Evolutionary conservation across 78 protist genomes (phyloP).

Genomic region (Dictyostelium capitatum): DNA sequence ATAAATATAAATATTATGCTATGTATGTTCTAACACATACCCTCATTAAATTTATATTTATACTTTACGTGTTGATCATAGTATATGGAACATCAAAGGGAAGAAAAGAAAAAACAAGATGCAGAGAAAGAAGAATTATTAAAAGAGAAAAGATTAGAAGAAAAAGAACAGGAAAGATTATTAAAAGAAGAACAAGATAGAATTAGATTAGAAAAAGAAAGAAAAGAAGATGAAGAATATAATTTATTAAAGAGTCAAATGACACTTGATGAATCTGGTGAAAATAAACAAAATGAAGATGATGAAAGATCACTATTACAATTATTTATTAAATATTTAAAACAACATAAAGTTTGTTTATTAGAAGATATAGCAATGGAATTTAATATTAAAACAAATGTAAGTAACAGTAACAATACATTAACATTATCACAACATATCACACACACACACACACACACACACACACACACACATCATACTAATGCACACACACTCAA

Average conservation of each 20-base stretch:
- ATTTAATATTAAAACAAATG: constrained; percentile 57
- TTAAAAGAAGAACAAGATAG: constrained; percentile 50
- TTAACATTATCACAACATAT: neutral
- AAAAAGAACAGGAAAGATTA: constrained; percentile 55
- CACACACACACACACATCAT: too few species aligned
- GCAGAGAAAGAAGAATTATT: constrained; percentile 35
- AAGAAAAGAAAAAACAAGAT: constrained; percentile 73
- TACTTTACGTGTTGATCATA: too few species aligned
- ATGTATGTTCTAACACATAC: too few species aligned
- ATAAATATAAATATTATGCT: too few species aligned
- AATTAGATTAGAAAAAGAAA: constrained; percentile 49
- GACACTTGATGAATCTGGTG: constrained; percentile 42
- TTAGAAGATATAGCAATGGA: constrained; percentile 70
- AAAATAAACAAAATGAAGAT: constrained; percentile 20
- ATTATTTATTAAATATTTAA: constrained; percentile 48
- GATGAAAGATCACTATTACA: constrained; percentile 23
- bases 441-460: too few species aligned
- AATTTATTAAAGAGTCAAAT: constrained; percentile 5
- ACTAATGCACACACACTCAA: neutral
- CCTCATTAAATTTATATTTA: too few species aligned
- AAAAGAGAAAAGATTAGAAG: constrained; percentile 49
- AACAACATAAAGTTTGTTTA: constrained; percentile 60
- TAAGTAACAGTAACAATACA: neutral
- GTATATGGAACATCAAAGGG: constrained; percentile 48
- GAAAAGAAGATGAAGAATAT: constrained; percentile 81